Percentiles rank a stretch among this genome's conserved stretches.
These are phyloP conservation scores for Chlamydomonas incerta DNA, from an alignment of 139 green algal species.

Conservation along the genomic window DNA sequence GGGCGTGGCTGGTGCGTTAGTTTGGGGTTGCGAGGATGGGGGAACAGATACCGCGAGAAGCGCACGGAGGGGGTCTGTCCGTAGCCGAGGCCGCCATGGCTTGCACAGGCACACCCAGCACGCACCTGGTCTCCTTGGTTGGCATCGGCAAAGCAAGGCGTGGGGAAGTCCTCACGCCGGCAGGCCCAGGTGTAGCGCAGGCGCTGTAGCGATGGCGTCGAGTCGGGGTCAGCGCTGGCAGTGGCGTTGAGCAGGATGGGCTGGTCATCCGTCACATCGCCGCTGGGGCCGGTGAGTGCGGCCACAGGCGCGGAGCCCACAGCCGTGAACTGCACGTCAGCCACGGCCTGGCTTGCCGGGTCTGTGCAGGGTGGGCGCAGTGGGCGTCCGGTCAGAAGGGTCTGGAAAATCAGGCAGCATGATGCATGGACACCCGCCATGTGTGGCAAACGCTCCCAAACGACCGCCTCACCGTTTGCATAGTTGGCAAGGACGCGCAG, in stretches of 20 bases:
- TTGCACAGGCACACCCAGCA: no score
- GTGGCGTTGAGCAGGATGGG: neutral
- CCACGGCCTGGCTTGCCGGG: neutral
- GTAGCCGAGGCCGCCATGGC: no score
- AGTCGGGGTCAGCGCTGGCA: constrained; percentile 9
- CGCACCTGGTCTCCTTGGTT: neutral
- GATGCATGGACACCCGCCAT: no score
- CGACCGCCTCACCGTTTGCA: neutral
- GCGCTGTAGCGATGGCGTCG: neutral
- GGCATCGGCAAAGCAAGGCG: constrained; percentile 2
- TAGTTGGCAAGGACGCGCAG: neutral
- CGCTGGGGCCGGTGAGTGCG: neutral
- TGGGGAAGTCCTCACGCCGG: constrained; percentile 24
- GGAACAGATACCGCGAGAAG: no score
- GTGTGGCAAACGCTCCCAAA: no score
- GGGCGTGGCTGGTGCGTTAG: no score
- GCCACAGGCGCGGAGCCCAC: neutral
- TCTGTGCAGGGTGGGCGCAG: neutral
- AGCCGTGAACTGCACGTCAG: neutral
- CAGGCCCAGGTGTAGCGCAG: constrained; percentile 9
- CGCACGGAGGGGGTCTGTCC: no score
- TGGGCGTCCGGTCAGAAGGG: no score
- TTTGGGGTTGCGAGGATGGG: no score
- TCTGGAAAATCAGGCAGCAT: no score
- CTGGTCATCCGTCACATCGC: neutral